phyloP scores from a whole-genome alignment of 1,284 basidiomycete genomes.

The Laetiporus sulphureus region DNA sequence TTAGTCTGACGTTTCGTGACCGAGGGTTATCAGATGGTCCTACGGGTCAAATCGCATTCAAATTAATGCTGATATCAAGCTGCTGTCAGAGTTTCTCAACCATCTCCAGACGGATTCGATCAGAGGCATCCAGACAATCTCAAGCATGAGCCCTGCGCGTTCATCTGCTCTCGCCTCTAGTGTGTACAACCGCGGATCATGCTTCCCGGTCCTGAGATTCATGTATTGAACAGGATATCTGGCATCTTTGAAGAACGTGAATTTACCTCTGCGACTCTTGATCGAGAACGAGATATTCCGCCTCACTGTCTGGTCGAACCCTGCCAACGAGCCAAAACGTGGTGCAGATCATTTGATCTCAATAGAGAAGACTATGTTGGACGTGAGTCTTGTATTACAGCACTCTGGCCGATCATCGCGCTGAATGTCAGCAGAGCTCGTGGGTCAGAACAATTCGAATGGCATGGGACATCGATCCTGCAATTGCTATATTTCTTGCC shows the following conservation, averaged over 20 bases:
- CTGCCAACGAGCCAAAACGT: slow-evolving; percentile 68
- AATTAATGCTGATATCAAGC: slow-evolving; percentile 81
- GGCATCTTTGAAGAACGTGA: slow-evolving; percentile 41
- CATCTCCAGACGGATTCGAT: slow-evolving; percentile 73
- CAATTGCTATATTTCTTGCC: slow-evolving; percentile 77
- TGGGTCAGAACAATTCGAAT: slow-evolving; percentile 69
- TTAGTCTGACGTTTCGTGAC: no score
- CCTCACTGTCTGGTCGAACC: slow-evolving; percentile 89
- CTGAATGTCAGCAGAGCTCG: slow-evolving; percentile 46
- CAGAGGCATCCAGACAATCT: slow-evolving; percentile 57
- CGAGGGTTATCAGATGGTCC: slow-evolving; percentile 69
- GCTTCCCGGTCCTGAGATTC: slow-evolving; percentile 1
- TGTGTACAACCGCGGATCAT: slow-evolving; percentile 29
- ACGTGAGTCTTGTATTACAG: slow-evolving; percentile 36
- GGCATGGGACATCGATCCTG: slow-evolving; percentile 82
- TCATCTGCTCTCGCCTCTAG: slow-evolving; percentile 37
- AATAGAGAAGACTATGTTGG: slow-evolving; percentile 54
- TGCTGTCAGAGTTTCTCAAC: slow-evolving; percentile 79
- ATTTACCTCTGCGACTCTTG: slow-evolving; percentile 72
- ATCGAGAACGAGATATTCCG: slow-evolving; percentile 89
- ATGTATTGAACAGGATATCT: slow-evolving; percentile 42
- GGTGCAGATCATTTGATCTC: slow-evolving; percentile 52
- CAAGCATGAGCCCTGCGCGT: slow-evolving; percentile 59
- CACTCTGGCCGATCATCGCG: neutral
- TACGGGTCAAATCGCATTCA: slow-evolving; percentile 91